Evolutionary conservation across 805 yeast species (phyloP).

Genomic region (Lipomyces sp.): DNA sequence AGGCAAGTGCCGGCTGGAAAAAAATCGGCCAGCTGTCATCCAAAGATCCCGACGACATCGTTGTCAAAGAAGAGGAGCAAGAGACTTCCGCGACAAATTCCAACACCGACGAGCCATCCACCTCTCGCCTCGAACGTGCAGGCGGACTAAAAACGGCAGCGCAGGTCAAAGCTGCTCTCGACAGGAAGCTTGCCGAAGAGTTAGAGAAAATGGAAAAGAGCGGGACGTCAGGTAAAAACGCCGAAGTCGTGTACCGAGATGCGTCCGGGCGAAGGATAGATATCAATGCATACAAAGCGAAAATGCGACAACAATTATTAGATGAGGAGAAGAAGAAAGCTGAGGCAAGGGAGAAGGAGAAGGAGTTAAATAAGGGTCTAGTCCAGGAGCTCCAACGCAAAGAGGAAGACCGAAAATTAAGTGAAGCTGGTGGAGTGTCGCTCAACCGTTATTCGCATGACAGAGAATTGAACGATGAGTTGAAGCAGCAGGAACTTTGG

Average conservation of each 20-base stretch:
- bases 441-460: constrained; percentile 49
- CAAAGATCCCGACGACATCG: background rate
- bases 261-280: constrained; percentile 60
- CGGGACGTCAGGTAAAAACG: constrained; percentile 29
- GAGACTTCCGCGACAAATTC: background rate
- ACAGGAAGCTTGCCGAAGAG: constrained; percentile 43
- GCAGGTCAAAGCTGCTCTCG: constrained; percentile 49
- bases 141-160: constrained; percentile 57
- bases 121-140: constrained; percentile 7
- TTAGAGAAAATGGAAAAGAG: constrained; percentile 29
- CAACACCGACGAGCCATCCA: background rate
- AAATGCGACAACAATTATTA: constrained; percentile 38
- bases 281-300: constrained; percentile 44
- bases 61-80: constrained; percentile 11
- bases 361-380: constrained; percentile 48
- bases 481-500: constrained; percentile 46
- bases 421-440: constrained; percentile 40
- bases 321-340: constrained; percentile 40
- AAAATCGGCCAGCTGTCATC: constrained; percentile 26
- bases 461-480: constrained; percentile 46
- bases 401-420: constrained; percentile 45
- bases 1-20: constrained; percentile 38
- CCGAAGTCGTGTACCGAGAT: constrained; percentile 63
- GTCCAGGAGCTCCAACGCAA: constrained; percentile 49
- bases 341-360: constrained; percentile 39